Evolutionary conservation across 2,329 filamentous ascomycete genomes (phyloP).

Genomic region (Anisogramma anomala): DNA sequence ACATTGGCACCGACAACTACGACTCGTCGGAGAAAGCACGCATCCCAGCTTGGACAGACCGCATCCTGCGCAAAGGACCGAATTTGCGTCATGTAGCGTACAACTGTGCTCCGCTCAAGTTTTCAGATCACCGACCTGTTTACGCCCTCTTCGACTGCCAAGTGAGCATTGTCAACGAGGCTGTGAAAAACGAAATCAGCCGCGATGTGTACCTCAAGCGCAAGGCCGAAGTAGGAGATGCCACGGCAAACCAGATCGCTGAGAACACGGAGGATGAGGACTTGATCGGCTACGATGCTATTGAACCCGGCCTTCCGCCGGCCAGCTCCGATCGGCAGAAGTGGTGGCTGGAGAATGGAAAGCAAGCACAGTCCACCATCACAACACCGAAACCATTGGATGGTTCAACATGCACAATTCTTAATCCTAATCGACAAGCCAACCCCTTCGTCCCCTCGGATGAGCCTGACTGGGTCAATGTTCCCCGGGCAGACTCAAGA

Average conservation of each 20-base stretch:
- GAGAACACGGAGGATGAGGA: constrained; percentile 66
- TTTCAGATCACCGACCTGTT: constrained; percentile 94
- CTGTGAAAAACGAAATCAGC: constrained; percentile 58
- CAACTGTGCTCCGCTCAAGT: constrained; percentile 66
- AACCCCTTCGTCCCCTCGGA: constrained; percentile 70
- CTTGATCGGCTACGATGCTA: constrained; percentile 66
- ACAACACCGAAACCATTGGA: constrained; percentile 45
- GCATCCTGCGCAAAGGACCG: constrained; percentile 74
- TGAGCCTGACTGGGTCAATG: constrained; percentile 75
- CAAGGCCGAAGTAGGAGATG: constrained; percentile 52
- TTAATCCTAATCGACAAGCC: constrained; percentile 62
- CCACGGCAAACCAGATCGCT: constrained; percentile 42
- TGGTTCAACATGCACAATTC: constrained; percentile 40
- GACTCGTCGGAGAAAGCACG: constrained; percentile 93
- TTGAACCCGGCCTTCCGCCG: constrained; percentile 64
- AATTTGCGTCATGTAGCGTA: constrained; percentile 78
- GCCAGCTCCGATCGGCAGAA: constrained; percentile 58
- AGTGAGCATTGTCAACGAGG: constrained; percentile 71
- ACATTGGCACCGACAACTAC: constrained; percentile 77
- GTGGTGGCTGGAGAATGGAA: constrained; percentile 60
- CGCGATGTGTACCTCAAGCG: constrained; percentile 62
- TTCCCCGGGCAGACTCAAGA: constrained; percentile 43
- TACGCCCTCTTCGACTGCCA: constrained; percentile 79
- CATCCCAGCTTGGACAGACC: constrained; percentile 95
- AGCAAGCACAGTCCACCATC: constrained; percentile 63